Conservation (phyloP, 305 asterid species). For the Galium porrigens region DNA sequence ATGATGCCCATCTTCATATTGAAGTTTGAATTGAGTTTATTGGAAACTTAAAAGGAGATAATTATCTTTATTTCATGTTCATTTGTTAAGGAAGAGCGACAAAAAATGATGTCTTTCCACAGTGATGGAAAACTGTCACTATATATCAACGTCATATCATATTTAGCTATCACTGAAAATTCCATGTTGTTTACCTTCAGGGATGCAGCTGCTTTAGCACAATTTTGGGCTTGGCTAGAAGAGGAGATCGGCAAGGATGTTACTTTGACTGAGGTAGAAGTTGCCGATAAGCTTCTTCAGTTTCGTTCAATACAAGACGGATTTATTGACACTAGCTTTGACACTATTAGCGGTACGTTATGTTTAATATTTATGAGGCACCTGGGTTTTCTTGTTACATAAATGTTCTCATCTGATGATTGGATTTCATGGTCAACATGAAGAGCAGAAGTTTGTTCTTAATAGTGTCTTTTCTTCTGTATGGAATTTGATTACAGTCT, state of each 20-base stretch:
- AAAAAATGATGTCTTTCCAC: not conserved
- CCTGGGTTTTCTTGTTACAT: slow-evolving; percentile 7
- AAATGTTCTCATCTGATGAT: not conserved
- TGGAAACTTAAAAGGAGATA: not conserved
- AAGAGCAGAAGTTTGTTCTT: slow-evolving; percentile 5
- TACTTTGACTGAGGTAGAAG: slow-evolving; percentile 69
- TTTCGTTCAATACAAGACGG: slow-evolving; percentile 83
- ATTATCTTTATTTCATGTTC: slow-evolving; percentile 1
- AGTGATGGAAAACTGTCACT: not conserved
- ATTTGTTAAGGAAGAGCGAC: not conserved
- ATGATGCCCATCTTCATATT: not conserved
- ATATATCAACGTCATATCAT: not conserved
- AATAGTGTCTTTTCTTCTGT: not conserved
- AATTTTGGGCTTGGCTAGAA: slow-evolving; percentile 95
- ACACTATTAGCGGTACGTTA: slow-evolving; percentile 78
- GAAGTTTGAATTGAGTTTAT: not conserved
- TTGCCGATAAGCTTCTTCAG: slow-evolving; percentile 67
- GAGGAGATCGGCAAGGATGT: slow-evolving; percentile 46
- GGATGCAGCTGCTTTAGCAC: slow-evolving; percentile 93
- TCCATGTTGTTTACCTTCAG: slow-evolving; percentile 23
- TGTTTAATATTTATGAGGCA: slow-evolving; percentile 16
- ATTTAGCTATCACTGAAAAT: not conserved
- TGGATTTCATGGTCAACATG: not conserved
- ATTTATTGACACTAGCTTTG: slow-evolving; percentile 81
- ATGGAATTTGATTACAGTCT: not conserved